Percentiles rank a stretch among this genome's conserved stretches.
phyloP scores from a whole-genome alignment of 805 yeast species.

The Candida chauliodis region DNA sequence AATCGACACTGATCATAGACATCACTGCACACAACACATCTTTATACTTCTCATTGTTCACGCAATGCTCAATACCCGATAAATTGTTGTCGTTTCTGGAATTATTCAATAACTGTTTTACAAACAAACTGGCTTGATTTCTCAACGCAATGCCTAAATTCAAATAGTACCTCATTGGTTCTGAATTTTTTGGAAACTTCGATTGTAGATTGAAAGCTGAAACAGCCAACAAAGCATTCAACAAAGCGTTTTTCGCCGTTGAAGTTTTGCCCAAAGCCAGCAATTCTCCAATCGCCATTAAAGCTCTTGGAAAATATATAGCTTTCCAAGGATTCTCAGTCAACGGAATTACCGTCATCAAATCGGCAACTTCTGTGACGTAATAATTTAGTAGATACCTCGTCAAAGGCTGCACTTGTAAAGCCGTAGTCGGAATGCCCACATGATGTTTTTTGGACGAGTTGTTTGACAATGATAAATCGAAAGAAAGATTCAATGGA shows the following conservation, averaged over 20 bases:
- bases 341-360: slow-evolving; percentile 67
- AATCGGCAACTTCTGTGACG: slow-evolving; percentile 70
- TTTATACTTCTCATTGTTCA: slow-evolving; percentile 64
- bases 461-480: slow-evolving; percentile 26
- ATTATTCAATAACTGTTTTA: slow-evolving; percentile 48
- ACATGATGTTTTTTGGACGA: slow-evolving; percentile 15
- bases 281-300: slow-evolving; percentile 78
- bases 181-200: slow-evolving; percentile 63
- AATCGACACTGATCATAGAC: slow-evolving; percentile 84
- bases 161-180: slow-evolving; percentile 62
- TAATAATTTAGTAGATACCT: slow-evolving; percentile 71
- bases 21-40: slow-evolving; percentile 79
- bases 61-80: slow-evolving; percentile 42
- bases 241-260: slow-evolving; percentile 68
- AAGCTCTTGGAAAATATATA: slow-evolving; percentile 79
- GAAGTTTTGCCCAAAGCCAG: slow-evolving; percentile 71
- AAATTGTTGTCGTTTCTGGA: slow-evolving; percentile 25
- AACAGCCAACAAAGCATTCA: slow-evolving; percentile 78
- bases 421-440: slow-evolving; percentile 55
- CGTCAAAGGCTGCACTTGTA: slow-evolving; percentile 66
- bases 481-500: slow-evolving; percentile 41
- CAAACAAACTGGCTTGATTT: slow-evolving; percentile 67
- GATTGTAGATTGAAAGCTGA: slow-evolving; percentile 78
- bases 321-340: slow-evolving; percentile 86
- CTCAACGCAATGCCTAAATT: slow-evolving; percentile 72